Evolutionary conservation across 78 protist species (phyloP).

Genomic region (Dictyostelium firmibasis): DNA sequence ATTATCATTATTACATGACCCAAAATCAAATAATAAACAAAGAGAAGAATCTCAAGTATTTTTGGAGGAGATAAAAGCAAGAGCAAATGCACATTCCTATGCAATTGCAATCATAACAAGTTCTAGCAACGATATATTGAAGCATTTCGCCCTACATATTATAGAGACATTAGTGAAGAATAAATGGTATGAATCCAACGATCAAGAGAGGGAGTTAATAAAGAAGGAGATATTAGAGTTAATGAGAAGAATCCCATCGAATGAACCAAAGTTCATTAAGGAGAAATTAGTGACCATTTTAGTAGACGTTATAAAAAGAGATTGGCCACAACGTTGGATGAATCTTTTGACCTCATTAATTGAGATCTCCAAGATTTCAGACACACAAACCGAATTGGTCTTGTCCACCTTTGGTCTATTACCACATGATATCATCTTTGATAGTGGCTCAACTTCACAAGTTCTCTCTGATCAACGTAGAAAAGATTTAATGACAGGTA

Average conservation of each 20-base stretch:
- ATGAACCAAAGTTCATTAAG: conserved; percentile 65
- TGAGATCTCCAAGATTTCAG: conserved; percentile 13
- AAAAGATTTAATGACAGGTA: conserved; percentile 70
- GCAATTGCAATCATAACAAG: conserved; percentile 8
- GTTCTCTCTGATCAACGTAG: conserved; percentile 48
- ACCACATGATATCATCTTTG: conserved; percentile 76
- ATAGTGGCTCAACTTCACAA: neutral
- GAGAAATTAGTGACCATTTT: conserved; percentile 74
- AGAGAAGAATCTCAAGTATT: conserved; percentile 15
- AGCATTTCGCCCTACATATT: conserved; percentile 61
- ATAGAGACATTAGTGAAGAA: conserved; percentile 54
- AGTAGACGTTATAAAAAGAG: conserved; percentile 72
- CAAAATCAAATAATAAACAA: neutral
- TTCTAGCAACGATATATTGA: conserved; percentile 11
- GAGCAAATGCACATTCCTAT: conserved; percentile 29
- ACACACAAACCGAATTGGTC: conserved; percentile 59
- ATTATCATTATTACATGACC: conserved; percentile 28
- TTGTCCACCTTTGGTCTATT: conserved; percentile 35
- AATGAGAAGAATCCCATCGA: neutral
- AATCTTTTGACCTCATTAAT: conserved; percentile 34
- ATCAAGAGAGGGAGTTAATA: conserved; percentile 27
- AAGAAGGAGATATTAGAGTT: conserved; percentile 46
- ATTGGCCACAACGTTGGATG: conserved; percentile 84
- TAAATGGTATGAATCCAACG: conserved; percentile 45
- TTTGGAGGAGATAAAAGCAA: conserved; percentile 41